These are phyloP conservation scores for Striga hermonthica DNA, from an alignment of 305 asterid species.

Conservation along the genomic window DNA sequence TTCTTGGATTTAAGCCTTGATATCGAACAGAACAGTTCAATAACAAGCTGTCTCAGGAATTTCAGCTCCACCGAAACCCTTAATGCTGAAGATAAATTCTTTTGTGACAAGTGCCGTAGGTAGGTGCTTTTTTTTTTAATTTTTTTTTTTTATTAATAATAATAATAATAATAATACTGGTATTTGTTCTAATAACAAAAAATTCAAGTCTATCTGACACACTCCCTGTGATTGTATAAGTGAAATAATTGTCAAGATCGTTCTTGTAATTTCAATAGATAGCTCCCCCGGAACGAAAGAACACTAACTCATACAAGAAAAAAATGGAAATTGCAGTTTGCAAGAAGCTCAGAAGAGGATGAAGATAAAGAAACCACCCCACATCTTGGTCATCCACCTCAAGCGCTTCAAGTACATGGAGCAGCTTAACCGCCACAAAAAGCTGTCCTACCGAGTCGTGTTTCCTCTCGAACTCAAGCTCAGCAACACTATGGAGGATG, in stretches of 20 bases:
- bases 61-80: conserved; percentile 68
- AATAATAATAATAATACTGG: neutral
- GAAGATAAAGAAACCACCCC: conserved; percentile 75
- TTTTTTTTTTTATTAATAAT: no score
- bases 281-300: neutral
- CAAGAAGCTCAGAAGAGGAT: conserved; percentile 81
- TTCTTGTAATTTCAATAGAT: neutral
- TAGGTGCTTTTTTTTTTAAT: neutral
- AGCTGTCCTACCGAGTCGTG: conserved; percentile 63
- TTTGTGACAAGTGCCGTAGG: conserved; percentile 58
- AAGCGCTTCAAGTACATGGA: conserved; percentile 82
- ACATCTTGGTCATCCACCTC: conserved; percentile 61
- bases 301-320: neutral
- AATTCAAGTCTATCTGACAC: neutral
- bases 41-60: conserved; percentile 66
- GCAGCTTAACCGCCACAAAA: conserved; percentile 58
- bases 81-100: conserved; percentile 65
- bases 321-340: conserved; percentile 39
- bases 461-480: conserved; percentile 75
- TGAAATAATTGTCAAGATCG: neutral
- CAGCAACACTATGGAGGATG: conserved; percentile 52
- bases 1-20: conserved; percentile 74
- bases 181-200: neutral
- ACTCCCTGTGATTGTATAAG: neutral
- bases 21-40: conserved; percentile 72